Evolutionary conservation across 139 green algal species (phyloP), one percentile per base, ranked within the genome.

Genomic region (Micromonas commoda): DNA sequence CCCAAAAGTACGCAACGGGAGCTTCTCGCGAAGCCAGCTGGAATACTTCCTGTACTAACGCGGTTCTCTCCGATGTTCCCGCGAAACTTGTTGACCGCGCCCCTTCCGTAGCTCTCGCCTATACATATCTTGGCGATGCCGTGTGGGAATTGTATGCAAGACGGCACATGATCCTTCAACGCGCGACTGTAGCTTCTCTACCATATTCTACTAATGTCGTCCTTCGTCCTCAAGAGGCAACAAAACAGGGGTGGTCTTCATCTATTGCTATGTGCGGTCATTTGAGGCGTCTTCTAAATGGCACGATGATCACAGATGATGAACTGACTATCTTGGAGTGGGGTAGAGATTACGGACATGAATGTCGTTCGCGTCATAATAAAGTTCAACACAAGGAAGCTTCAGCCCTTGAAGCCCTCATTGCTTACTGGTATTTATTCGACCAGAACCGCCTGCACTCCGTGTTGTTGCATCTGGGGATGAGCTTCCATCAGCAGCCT

Each of bases 351-450:
- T 75, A 38, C 23, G 68, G 68, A 0, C 68, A 75, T 24, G 68
- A 75, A 32, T 75, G 37, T 6, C 52, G 68, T 37, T 24, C 68
- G 19, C 24, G 68, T n/a, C 68, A 75, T 37, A 75, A 61, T 13
- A 39, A n/a, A n/a, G 2, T 53, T 21, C 34, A 64, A 39, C 68
- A 75, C 61, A 20, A 37, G 21, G 68, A 75, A 6, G 68, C 68
- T 63, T 53, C 26, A 2, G 34, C 68, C n/a, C 29, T 75, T 6
- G 68, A 75, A 2, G 68, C 68, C 6, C 26, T 75, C 21, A 39
- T 75, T 38, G 68, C 68, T 38, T 75, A 75, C 34, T 63, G 52
- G 37, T 75, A 75, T 32, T 32, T 75, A 20, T 75, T 75, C 34
- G 68, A 75, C 9, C n/a, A 32, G 2, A 37, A 75, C 6, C 26